Conservation (phyloP, 1,139 yeast genomes). For the Magnusiomyces magnusii region DNA sequence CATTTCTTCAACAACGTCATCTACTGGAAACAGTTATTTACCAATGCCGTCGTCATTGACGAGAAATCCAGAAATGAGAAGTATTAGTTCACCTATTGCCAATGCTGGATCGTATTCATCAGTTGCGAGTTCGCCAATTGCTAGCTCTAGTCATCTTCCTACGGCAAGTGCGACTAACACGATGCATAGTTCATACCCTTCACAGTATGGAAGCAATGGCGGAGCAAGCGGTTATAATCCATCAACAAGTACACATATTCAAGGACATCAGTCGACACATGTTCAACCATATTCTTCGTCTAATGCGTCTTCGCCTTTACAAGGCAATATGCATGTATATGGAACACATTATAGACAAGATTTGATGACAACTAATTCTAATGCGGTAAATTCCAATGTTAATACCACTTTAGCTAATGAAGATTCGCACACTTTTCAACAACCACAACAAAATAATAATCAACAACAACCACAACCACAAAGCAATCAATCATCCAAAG, state of each 20-base stretch:
- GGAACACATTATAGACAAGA: neutral
- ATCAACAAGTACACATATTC: neutral
- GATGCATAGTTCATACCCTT: neutral
- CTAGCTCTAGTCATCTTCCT: neutral
- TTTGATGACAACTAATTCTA: neutral
- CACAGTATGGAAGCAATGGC: neutral
- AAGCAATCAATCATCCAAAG: neutral
- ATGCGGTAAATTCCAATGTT: neutral
- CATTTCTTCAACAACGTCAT: neutral
- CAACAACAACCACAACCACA: neutral
- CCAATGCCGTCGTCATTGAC: conserved; percentile 6
- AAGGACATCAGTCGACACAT: neutral
- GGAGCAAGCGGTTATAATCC: neutral
- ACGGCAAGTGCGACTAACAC: neutral
- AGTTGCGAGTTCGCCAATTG: neutral
- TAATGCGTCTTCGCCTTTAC: neutral
- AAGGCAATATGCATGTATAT: neutral
- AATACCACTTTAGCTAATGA: neutral
- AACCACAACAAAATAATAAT: too few species aligned
- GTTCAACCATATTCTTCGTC: neutral
- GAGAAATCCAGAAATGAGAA: neutral
- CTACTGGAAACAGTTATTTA: neutral
- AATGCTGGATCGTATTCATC: neutral
- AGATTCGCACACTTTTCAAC: too few species aligned
- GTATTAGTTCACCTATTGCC: neutral